Percentiles rank a stretch among this genome's conserved stretches.
These are phyloP conservation scores for Musa schizocarpa DNA, from an alignment of 176 grass and related monocot species.

Conservation along the genomic window DNA sequence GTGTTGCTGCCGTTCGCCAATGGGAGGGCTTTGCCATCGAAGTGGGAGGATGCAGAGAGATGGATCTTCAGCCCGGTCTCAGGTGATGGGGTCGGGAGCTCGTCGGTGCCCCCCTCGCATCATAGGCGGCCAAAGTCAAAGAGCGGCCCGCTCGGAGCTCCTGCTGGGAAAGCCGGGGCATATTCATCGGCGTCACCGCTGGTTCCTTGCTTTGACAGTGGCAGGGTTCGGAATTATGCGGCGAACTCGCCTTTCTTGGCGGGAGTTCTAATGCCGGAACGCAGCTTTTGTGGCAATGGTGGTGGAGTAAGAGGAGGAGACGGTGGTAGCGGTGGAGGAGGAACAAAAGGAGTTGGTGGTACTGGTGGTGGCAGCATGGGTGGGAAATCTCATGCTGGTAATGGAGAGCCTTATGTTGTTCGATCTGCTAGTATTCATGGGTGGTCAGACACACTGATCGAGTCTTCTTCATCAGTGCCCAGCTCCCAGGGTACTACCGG, in stretches of 20 bases:
- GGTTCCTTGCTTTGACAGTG: slow-evolving; percentile 39
- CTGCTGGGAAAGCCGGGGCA: slow-evolving; percentile 32
- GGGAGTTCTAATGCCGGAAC: slow-evolving; percentile 65
- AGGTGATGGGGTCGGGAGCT: slow-evolving; percentile 33
- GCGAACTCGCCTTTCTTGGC: slow-evolving; percentile 66
- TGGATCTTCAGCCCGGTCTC: slow-evolving; percentile 95
- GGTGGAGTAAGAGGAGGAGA: slow-evolving; percentile 11
- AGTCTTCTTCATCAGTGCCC: slow-evolving; percentile 57
- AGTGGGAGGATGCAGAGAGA: slow-evolving; percentile 97
- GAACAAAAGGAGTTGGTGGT: slow-evolving; percentile 8
- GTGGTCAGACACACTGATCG: slow-evolving; percentile 37
- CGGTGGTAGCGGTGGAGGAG: slow-evolving; percentile 10
- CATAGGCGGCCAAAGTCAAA: slow-evolving; percentile 59
- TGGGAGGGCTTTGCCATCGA: slow-evolving; percentile 76
- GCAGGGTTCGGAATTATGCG: slow-evolving; percentile 36
- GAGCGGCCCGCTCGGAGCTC: slow-evolving; percentile 74
- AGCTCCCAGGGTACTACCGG: slow-evolving; percentile 50
- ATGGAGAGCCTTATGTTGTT: slow-evolving; percentile 28
- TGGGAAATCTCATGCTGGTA: slow-evolving; percentile 9
- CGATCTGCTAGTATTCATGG: slow-evolving; percentile 29
- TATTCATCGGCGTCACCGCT: slow-evolving; percentile 51
- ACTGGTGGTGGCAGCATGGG: neutral
- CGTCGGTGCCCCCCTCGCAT: slow-evolving; percentile 30
- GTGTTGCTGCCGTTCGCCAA: slow-evolving; percentile 57
- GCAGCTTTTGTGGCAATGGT: slow-evolving; percentile 23